Evolutionary conservation across 805 yeast species (phyloP), one percentile per base, ranked within the genome.

Genomic region (Candida glaebosa): DNA sequence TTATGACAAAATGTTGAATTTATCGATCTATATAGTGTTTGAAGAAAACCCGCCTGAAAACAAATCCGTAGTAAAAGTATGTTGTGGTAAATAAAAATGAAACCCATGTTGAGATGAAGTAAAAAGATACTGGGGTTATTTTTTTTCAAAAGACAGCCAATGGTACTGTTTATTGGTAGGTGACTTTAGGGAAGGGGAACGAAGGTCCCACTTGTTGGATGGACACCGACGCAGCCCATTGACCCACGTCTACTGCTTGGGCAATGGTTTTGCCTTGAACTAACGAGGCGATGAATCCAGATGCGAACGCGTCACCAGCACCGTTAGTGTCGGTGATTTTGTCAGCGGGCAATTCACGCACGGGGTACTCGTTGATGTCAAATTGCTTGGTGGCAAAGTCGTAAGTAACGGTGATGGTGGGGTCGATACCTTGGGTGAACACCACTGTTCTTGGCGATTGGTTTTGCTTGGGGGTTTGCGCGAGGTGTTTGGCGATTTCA

Each of bases 251-350:
- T 48, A 91, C 75, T 32, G 81, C 72, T 51, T 76, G 72, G 18
- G 69, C 69, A 43, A 88, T 61, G 20, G 76, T 53, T 63, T 84
- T 80, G 50, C 82, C 87, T 65, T 82, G 70, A 42, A 88, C 95
- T 51, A 90, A 70, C 44, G 90, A 93, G 47, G 96, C 96, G 49
- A 89, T 68, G 66, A 91, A 90, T 44, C 98, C 98, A 57, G 93
- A 95, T 42, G 97, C 98, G 61, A 91, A 91, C 10, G 97, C 96
- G 63, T 91, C 97, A 67, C 98, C 98, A 36, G 98, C 98, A 73
- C 99, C 99, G 72, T 91, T 93, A 58, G 98, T 87, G 73, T 93
- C 99, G 44, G 76, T 82, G 46, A 93, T 76, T 66, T 83, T 75
- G 35, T 75, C 67, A 34, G 78, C 54, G 32, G 78, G 84, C 58